Evolutionary conservation across 805 yeast species (phyloP).

Genomic region (Cyberlindnera nakhonratchasimensis): DNA sequence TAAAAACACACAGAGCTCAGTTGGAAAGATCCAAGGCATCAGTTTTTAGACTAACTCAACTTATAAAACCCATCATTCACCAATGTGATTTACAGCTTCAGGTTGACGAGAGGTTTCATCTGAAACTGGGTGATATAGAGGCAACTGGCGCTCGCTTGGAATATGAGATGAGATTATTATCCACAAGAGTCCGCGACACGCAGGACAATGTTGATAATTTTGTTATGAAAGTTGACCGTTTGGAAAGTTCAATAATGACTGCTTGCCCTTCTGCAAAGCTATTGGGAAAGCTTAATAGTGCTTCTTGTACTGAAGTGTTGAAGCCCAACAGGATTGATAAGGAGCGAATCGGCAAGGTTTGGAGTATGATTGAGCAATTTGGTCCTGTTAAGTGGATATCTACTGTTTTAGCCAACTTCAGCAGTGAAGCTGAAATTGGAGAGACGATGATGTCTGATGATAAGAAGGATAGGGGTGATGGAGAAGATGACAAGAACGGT

Average conservation of each 20-base stretch:
- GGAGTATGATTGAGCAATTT: slow-evolving; percentile 16
- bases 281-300: neutral
- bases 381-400: slow-evolving; percentile 12
- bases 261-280: slow-evolving; percentile 2
- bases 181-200: slow-evolving; percentile 61
- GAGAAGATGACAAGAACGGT: neutral
- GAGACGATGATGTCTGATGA: neutral
- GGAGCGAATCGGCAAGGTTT: slow-evolving; percentile 12
- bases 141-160: slow-evolving; percentile 57
- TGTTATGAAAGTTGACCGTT: slow-evolving; percentile 32
- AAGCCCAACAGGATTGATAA: slow-evolving; percentile 6
- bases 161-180: slow-evolving; percentile 60
- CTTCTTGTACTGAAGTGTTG: neutral
- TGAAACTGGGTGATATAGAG: slow-evolving; percentile 46
- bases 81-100: slow-evolving; percentile 23
- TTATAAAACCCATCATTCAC: slow-evolving; percentile 18
- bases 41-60: slow-evolving; percentile 13
- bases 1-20: slow-evolving; percentile 2
- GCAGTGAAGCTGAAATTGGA: neutral
- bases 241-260: slow-evolving; percentile 28
- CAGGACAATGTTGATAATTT: slow-evolving; percentile 54
- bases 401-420: neutral
- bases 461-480: neutral
- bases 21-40: slow-evolving; percentile 2
- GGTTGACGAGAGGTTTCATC: slow-evolving; percentile 31